Percentiles rank a stretch among this genome's conserved stretches.
phyloP scores from a whole-genome alignment of 139 green algal species.

The Penium margaritaceum region DNA sequence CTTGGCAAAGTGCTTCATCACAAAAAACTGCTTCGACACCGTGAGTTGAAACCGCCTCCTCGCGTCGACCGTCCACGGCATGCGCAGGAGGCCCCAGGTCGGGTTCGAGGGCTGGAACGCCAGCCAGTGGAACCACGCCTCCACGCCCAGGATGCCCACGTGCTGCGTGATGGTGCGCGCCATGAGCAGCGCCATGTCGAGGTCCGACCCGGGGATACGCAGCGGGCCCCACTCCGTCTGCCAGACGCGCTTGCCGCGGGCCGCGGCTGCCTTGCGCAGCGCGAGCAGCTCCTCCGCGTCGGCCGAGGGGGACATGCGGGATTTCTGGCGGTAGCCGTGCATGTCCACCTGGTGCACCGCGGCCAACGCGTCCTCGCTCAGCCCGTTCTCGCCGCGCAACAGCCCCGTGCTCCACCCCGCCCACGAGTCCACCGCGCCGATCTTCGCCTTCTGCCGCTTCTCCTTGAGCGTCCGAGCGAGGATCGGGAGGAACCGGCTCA shows the following conservation, averaged over 20 bases:
- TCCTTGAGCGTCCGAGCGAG: slow-evolving; percentile 19
- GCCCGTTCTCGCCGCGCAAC: not conserved
- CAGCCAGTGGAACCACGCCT: slow-evolving; percentile 9
- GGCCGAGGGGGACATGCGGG: not conserved
- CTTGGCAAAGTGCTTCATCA: not conserved
- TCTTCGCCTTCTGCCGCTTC: not conserved
- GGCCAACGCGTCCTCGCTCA: not conserved
- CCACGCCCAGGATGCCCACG: slow-evolving; percentile 20
- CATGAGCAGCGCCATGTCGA: slow-evolving; percentile 23
- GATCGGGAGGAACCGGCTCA: slow-evolving; percentile 7
- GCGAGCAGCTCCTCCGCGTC: not conserved
- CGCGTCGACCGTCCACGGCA: not conserved
- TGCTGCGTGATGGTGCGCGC: slow-evolving; percentile 21
- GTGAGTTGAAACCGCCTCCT: not conserved
- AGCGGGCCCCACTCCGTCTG: slow-evolving; percentile 41
- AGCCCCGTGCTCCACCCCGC: not conserved
- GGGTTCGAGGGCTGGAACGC: not conserved
- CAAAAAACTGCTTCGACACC: slow-evolving; percentile 4
- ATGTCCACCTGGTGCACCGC: not conserved
- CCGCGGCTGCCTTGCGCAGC: slow-evolving; percentile 1
- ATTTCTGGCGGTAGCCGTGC: not conserved
- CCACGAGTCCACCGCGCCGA: not conserved
- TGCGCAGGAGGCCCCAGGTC: not conserved
- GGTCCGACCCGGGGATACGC: slow-evolving; percentile 7
- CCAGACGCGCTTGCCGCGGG: slow-evolving; percentile 29